Conservation (phyloP, 2,329 filamentous ascomycete genomes). For the Bipolaris cookei region DNA sequence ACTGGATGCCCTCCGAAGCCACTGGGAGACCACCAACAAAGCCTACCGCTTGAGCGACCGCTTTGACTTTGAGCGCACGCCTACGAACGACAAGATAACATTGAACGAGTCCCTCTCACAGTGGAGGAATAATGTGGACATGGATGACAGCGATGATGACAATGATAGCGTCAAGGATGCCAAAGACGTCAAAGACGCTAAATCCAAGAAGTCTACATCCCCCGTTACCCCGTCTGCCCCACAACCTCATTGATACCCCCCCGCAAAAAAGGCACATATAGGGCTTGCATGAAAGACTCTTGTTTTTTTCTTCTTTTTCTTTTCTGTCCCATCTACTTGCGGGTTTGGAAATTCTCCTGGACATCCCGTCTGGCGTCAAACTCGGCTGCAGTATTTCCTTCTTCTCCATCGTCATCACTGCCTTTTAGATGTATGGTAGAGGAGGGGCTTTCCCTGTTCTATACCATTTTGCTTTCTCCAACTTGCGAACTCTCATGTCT, state of each 20-base stretch:
- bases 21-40: slow-evolving; percentile 96
- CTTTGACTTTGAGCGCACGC: slow-evolving; percentile 78
- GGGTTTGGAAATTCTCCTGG: slow-evolving; percentile 1
- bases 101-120: slow-evolving; percentile 42
- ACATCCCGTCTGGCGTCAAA: slow-evolving; percentile 1
- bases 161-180: slow-evolving; percentile 13
- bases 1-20: slow-evolving; percentile 84
- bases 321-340: background rate
- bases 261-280: background rate
- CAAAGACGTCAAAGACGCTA: slow-evolving; percentile 5
- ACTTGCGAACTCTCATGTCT: background rate
- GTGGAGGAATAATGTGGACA: slow-evolving; percentile 45
- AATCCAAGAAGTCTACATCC: slow-evolving; percentile 3
- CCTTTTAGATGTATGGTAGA: background rate
- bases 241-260: slow-evolving; percentile 3
- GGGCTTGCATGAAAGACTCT: background rate
- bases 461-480: slow-evolving; percentile 13
- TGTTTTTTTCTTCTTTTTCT: background rate
- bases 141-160: slow-evolving; percentile 38
- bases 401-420: slow-evolving; percentile 3
- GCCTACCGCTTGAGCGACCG: slow-evolving; percentile 89
- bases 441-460: slow-evolving; percentile 4
- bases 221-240: slow-evolving; percentile 6
- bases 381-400: slow-evolving; percentile 1
- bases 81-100: slow-evolving; percentile 45